Base-by-base conservation (phyloP, 140 eudicot species). In the Anethum foeniculum region DNA sequence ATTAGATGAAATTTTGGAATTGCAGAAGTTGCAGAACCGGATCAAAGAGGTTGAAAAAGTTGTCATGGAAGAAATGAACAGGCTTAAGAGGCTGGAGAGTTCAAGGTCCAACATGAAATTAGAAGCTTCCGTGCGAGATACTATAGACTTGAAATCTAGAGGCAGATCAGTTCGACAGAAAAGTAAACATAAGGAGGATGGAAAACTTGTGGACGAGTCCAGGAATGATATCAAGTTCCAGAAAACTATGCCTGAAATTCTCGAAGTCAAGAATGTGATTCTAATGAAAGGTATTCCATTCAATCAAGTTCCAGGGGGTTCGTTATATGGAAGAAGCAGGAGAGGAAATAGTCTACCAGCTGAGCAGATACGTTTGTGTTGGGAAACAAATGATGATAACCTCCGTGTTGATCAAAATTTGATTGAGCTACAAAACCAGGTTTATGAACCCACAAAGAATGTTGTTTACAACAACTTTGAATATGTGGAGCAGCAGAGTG, bases 241-340 rank as follows among this genome's bases (percentile, higher is more conserved):
- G n/a, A 74, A 74, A 74, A 25, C 56, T 74, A 44, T 43, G 49
- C 58, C 78, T 14, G 58, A 74, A 74, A 28, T 83, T 38, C 72
- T 88, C 0, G 95, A 90, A 76, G 44, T 58, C 49, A 83, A 62
- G 75, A 90, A 80, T 78, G 92, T 92, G 52, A 77, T 85, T 30
- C 86, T 85, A 60, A 85, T 92, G 88, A 91, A 94, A 80, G 99
- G 93, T 85, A 88, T 95, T 75, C 97, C 90, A n/a, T 91, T 90
- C 2, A 97, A 95, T 84, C 93, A 89, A 76, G 90, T 83, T 76
- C 89, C 97, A 0, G 83, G 87, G n/a, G 78, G 88, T 46, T 87
- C 91, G 23, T 9, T 80, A 3, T 69, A 81, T 30, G 82, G 86
- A 64, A 83, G 64, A n/a, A 85, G 88, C 74, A 86, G 86, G 82